Base-by-base conservation (phyloP, 1,284 basidiomycete genomes). In the Pisolithus thermaeus region DNA sequence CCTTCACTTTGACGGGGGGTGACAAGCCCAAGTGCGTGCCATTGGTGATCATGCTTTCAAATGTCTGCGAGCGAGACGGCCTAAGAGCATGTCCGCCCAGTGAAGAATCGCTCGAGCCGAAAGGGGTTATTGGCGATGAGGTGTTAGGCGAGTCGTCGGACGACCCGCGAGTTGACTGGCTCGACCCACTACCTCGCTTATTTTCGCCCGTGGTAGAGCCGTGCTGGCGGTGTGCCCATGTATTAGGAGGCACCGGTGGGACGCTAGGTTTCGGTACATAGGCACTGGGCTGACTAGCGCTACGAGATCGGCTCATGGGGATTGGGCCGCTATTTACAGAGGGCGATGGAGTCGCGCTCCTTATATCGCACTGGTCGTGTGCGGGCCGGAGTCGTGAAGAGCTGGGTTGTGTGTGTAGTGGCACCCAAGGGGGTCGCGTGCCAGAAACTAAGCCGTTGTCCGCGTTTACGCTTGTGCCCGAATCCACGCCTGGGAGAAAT, bases 51-150 rank as follows among this genome's bases (percentile, higher is more conserved):
- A 74, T 53, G 52, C 66, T 68, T 27, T 80, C 75, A 64, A 78
- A 73, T 56, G 73, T 72, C 59, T 77, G 79, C 56, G 76, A 78
- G 44, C 77, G 76, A 55, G 75, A 78, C 52, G 74, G 74, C 59
- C 73, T 83, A 56, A 78, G 74, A 18, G 63, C 72, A 65, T 63
- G 72, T 59, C 79, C 81, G 46, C 75, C 75, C 49, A 89, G 65
- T 14, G 85, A 88, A 38, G 84, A 86, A 58, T 90, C 89, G 65
- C 83, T 89, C 40, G 87, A 90, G n/a, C 87, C 88, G 63, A 86
- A 91, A 16, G 89, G 87, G 27, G 88, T 91, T 61, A 90, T 81
- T 2, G 88, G 88, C 18, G 87, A 90, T 28, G 83, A 83, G 56
- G 83, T 86, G 58, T 88, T 85, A 22, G 87, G 86, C 32, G 87